Conservation (phyloP, 2,329 filamentous ascomycete genomes). For the Claviceps digitariae region DNA sequence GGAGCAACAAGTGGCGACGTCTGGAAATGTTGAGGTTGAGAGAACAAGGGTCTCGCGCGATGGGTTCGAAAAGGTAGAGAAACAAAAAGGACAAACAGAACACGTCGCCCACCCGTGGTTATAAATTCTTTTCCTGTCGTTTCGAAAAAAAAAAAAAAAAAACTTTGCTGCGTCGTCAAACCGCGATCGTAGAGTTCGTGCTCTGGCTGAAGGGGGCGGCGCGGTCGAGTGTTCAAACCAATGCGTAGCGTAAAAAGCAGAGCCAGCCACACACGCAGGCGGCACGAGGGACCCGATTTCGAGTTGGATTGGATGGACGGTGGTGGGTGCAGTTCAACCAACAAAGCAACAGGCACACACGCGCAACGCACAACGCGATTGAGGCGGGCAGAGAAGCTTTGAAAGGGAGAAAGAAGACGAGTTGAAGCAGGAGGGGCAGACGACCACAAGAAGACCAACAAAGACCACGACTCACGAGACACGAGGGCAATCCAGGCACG, state of each 20-base stretch:
- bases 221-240: too few relatives aligned
- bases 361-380: neutral
- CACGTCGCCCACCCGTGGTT: neutral
- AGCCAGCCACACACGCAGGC: neutral
- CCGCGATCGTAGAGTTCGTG: neutral
- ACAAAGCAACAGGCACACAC: neutral
- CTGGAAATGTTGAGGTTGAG: neutral
- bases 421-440: neutral
- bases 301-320: neutral
- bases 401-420: too few relatives aligned
- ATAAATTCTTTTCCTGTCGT: neutral
- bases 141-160: neutral
- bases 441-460: too few relatives aligned
- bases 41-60: neutral
- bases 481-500: neutral
- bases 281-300: neutral
- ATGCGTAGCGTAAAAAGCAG: neutral
- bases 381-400: neutral
- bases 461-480: too few relatives aligned
- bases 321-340: neutral
- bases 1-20: neutral
- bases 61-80: neutral
- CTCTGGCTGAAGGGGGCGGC: neutral
- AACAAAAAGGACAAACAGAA: neutral
- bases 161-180: neutral